phyloP scores from a whole-genome alignment of 2,329 filamentous ascomycete species.

The Aspergillus latus region DNA sequence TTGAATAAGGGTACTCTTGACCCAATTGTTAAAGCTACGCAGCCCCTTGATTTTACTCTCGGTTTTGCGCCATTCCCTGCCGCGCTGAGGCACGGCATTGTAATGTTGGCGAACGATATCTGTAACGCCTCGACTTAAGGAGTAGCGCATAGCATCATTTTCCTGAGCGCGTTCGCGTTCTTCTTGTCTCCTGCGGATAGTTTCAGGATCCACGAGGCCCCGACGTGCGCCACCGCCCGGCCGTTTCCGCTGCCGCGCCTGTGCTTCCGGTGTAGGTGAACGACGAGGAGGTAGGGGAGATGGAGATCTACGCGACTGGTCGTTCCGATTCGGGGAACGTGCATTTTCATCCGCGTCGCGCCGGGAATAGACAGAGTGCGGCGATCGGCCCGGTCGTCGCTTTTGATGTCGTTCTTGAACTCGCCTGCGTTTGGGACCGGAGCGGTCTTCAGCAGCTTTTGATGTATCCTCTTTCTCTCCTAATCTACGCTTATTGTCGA shows the following conservation, averaged over 20 bases:
- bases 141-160: constrained; percentile 37
- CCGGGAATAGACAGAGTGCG: constrained; percentile 42
- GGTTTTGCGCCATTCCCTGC: constrained; percentile 90
- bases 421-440: constrained; percentile 39
- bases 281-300: constrained; percentile 40
- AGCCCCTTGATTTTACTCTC: constrained; percentile 94
- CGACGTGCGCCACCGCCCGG: constrained; percentile 48
- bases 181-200: constrained; percentile 43
- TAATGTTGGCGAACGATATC: constrained; percentile 93
- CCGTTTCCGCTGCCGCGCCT: constrained; percentile 45
- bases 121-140: constrained; percentile 61
- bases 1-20: constrained; percentile 96
- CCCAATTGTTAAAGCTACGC: constrained; percentile 96
- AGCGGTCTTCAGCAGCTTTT: constrained; percentile 30
- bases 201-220: constrained; percentile 39
- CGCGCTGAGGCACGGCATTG: constrained; percentile 90
- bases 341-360: constrained; percentile 33
- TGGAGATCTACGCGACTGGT: constrained; percentile 36
- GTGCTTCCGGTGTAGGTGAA: constrained; percentile 42
- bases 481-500: constrained; percentile 31
- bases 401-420: constrained; percentile 42
- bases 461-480: constrained; percentile 25
- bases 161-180: constrained; percentile 45
- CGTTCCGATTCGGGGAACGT: constrained; percentile 24
- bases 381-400: constrained; percentile 37